Evolutionary conservation across 148 eudicot species (phyloP).

Genomic region (Gaultheria prostrata): DNA sequence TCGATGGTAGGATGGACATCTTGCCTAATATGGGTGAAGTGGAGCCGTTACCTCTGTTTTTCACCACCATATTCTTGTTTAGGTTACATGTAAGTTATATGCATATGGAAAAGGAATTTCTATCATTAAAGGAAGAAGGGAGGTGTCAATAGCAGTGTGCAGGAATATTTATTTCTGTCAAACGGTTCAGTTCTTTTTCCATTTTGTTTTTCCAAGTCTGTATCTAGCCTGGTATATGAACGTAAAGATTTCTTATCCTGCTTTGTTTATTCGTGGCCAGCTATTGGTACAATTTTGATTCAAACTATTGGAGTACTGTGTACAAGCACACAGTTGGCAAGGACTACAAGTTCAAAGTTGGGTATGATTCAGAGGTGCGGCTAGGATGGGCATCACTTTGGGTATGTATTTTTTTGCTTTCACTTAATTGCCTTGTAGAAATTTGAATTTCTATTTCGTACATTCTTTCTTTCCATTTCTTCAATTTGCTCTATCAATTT

Average conservation of each 20-base stretch:
- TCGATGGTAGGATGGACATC: neutral
- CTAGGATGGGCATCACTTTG: conserved; percentile 98
- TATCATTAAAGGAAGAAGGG: neutral
- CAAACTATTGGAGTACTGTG: conserved; percentile 82
- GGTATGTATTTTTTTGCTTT: conserved; percentile 45
- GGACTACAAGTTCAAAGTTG: conserved; percentile 93
- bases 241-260: neutral
- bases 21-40: neutral
- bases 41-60: neutral
- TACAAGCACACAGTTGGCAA: conserved; percentile 86
- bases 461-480: neutral
- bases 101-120: neutral
- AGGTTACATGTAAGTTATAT: neutral
- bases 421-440: neutral
- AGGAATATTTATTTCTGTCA: neutral
- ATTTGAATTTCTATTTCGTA: neutral
- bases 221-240: neutral
- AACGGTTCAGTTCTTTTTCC: neutral
- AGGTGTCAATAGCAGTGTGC: neutral
- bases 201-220: neutral
- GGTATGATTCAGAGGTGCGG: conserved; percentile 85
- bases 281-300: conserved; percentile 82
- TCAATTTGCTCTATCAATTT: conserved; percentile 7
- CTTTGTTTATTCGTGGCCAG: conserved; percentile 36
- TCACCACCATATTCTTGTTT: neutral